A percentile compares a stretch with the other conserved stretches of the same genome.
Conservation (phyloP, 768 basidiomycete genomes). For the Auriscalpium orientale region DNA sequence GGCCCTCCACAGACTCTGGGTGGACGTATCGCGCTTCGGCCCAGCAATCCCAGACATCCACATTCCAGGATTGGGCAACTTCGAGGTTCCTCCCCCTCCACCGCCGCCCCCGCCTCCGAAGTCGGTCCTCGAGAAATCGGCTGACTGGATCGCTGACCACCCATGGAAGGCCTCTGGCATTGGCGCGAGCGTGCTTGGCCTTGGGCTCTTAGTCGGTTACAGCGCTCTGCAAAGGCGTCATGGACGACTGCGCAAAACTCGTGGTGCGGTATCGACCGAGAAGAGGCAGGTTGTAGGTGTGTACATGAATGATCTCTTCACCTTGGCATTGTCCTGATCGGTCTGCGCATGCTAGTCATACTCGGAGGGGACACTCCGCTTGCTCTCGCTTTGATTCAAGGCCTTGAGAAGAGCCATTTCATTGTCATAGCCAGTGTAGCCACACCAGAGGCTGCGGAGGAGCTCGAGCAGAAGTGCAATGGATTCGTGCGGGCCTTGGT, state of each 20-base stretch:
- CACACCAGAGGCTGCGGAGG: slow-evolving; percentile 54
- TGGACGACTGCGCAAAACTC: no score
- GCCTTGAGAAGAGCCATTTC: slow-evolving; percentile 72
- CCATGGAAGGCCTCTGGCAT: slow-evolving; percentile 56
- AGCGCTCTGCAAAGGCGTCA: slow-evolving; percentile 14
- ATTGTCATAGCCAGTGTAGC: slow-evolving; percentile 78
- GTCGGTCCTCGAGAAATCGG: slow-evolving; percentile 38
- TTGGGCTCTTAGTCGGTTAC: slow-evolving; percentile 57
- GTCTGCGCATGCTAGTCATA: slow-evolving; percentile 42
- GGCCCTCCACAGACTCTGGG: slow-evolving; percentile 61
- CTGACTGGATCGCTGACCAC: slow-evolving; percentile 47
- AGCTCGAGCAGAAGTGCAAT: slow-evolving; percentile 55
- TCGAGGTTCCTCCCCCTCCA: slow-evolving; percentile 66
- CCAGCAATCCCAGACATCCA: slow-evolving; percentile 42
- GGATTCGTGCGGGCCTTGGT: slow-evolving; percentile 80
- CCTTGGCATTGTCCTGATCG: slow-evolving; percentile 2
- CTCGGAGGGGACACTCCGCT: slow-evolving; percentile 74
- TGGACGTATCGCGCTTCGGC: slow-evolving; percentile 76
- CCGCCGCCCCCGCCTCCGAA: slow-evolving; percentile 42
- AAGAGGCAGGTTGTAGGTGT: slow-evolving; percentile 40
- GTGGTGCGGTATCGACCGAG: slow-evolving; percentile 20
- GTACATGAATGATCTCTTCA: slow-evolving; percentile 5
- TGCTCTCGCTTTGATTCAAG: slow-evolving; percentile 63
- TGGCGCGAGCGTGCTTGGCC: slow-evolving; percentile 49
- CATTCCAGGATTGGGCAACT: slow-evolving; percentile 60